phyloP scores from a whole-genome alignment of 768 basidiomycete genomes.

The Termitomyces sp. region DNA sequence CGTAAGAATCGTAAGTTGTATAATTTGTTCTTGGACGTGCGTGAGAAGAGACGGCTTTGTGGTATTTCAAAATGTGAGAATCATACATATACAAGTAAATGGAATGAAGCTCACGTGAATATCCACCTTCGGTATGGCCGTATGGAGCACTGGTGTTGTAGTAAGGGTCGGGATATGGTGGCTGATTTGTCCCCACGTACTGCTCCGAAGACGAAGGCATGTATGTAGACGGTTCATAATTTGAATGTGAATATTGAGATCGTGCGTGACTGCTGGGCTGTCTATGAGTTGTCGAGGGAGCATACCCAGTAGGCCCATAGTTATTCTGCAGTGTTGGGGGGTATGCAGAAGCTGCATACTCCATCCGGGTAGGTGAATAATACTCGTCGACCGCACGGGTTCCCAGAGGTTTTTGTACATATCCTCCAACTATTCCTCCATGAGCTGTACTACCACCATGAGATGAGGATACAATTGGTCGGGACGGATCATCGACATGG shows the following conservation, averaged over 20 bases:
- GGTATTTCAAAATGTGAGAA: conserved; percentile 34
- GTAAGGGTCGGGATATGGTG: conserved; percentile 31
- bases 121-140: conserved; percentile 46
- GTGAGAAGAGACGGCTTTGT: conserved; percentile 43
- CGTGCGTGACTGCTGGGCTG: conserved; percentile 19
- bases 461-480: conserved; percentile 16
- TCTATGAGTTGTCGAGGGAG: conserved; percentile 8
- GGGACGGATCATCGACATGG: conserved; percentile 46
- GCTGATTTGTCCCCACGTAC: conserved; percentile 24
- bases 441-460: conserved; percentile 27
- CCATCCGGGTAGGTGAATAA: conserved; percentile 36
- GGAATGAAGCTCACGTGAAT: conserved; percentile 41
- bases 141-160: conserved; percentile 30
- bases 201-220: conserved; percentile 27
- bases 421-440: conserved; percentile 43
- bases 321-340: conserved; percentile 41
- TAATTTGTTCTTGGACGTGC: conserved; percentile 42
- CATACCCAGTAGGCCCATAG: conserved; percentile 19
- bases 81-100: background rate
- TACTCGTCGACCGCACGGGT: conserved; percentile 74
- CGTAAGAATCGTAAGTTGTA: conserved; percentile 48
- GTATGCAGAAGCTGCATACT: conserved; percentile 25
- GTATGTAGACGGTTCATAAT: conserved; percentile 21
- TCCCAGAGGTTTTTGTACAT: conserved; percentile 58
- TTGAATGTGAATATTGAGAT: conserved; percentile 19